Percentiles rank a stretch among this genome's conserved stretches.
Evolutionary conservation across 2,329 filamentous ascomycete genomes (phyloP).

Genomic region (Botrytis elliptica): DNA sequence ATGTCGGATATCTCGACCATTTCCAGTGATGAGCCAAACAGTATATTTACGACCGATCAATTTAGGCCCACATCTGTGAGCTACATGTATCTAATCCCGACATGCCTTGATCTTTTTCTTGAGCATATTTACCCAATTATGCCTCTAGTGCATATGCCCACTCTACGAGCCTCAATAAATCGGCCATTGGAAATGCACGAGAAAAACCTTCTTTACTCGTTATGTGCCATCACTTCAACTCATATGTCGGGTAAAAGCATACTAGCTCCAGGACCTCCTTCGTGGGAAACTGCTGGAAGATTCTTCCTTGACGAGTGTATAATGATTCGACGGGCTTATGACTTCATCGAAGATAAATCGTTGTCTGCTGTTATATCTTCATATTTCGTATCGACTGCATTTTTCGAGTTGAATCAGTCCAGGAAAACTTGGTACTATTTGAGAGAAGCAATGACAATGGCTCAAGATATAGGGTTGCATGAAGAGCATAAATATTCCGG

Average conservation of each 20-base stretch:
- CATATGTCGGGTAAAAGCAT: conserved; percentile 50
- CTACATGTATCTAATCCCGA: conserved; percentile 51
- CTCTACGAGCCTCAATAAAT: conserved; percentile 50
- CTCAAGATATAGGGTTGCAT: conserved; percentile 57
- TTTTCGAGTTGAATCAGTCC: conserved; percentile 60
- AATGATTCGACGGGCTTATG: conserved; percentile 53
- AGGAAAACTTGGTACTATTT: conserved; percentile 61
- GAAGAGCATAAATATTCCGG: conserved; percentile 55
- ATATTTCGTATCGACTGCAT: conserved; percentile 60
- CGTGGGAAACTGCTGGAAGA: conserved; percentile 52
- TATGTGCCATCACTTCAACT: conserved; percentile 55
- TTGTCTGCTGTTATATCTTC: conserved; percentile 59
- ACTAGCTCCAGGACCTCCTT: conserved; percentile 41
- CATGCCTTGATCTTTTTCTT: conserved; percentile 61
- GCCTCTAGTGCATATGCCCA: conserved; percentile 59
- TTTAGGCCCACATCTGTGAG: conserved; percentile 46
- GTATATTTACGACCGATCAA: conserved; percentile 43
- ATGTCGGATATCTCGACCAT: conserved; percentile 38
- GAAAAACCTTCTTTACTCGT: conserved; percentile 52
- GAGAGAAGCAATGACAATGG: conserved; percentile 59
- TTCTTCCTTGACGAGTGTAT: conserved; percentile 59
- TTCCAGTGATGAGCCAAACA: conserved; percentile 43
- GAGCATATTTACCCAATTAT: conserved; percentile 63
- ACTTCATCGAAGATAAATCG: conserved; percentile 56
- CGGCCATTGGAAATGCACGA: conserved; percentile 43